phyloP scores from a whole-genome alignment of 2,329 filamentous ascomycete genomes.

The Sphaerulina musiva region DNA sequence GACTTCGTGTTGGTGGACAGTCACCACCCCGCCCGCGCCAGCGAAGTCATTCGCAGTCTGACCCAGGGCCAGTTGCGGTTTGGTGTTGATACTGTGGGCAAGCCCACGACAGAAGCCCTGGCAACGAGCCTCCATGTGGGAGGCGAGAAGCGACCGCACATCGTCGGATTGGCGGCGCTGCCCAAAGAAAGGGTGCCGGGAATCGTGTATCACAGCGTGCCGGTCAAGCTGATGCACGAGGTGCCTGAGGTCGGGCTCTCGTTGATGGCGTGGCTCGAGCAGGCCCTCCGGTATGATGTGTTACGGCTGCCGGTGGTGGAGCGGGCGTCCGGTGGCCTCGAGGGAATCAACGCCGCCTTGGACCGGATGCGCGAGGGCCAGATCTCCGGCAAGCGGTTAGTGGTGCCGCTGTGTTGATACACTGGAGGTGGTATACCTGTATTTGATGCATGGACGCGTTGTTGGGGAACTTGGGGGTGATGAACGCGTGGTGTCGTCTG shows the following conservation, averaged over 20 bases:
- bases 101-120: constrained; percentile 14
- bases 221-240: constrained; percentile 68
- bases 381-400: constrained; percentile 18
- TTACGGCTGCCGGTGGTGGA: constrained; percentile 13
- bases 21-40: constrained; percentile 14
- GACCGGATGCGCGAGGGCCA: constrained; percentile 17
- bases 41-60: constrained; percentile 15
- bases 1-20: constrained; percentile 18
- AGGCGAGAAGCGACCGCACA: constrained; percentile 34
- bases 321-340: constrained; percentile 13
- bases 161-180: constrained; percentile 60
- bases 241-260: constrained; percentile 14
- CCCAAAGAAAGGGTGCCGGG: constrained; percentile 50
- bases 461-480: neutral
- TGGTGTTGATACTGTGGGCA: constrained; percentile 21
- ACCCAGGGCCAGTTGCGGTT: constrained; percentile 13
- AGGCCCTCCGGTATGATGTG: constrained; percentile 9
- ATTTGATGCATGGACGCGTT: neutral
- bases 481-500: no score
- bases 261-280: constrained; percentile 18
- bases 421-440: neutral
- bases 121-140: constrained; percentile 9
- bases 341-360: constrained; percentile 17
- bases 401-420: constrained; percentile 14
- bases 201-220: constrained; percentile 56